Base-by-base conservation (phyloP, 2,329 filamentous ascomycete species). In the Clonostachys sp. region DNA sequence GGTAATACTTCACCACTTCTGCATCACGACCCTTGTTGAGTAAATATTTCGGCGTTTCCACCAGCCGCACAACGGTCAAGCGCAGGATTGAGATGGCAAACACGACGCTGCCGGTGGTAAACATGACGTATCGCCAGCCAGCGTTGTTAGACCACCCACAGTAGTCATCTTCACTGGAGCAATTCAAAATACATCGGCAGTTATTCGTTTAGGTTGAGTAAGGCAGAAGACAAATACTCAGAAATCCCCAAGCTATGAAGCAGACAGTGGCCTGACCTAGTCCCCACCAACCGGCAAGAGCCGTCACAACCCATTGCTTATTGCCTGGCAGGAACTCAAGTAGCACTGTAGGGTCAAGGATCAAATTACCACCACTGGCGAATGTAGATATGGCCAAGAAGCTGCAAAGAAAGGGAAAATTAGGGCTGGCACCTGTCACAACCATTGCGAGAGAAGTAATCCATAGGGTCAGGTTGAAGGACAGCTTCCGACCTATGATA, bases 301-400 rank as follows among this genome's bases (percentile, higher is more conserved):
- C 68, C 1, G 80, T 84, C 13, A 85, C 57, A 16, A 86, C 71
- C 81, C 82, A 87, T 58, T 86, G 82, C 57, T 81, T 72, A 45
- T 74, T 70, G 24, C 74, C 59, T 1, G 71, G 71, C 2, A 73
- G 58, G 44, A 68, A 73, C 50, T 74, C 71, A 30, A 74, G 60
- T 44, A 73, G 72, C 36, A 73, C 68, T 4, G 71, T 71, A 14
- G 81, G 84, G 52, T 85, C 81, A 4, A 86, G 64, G 1, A 86
- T 77, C 14, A 86, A 59, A 56, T 86, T 86, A 2, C 83, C 83
- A 13, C 83, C 83, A 2, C 68, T 76, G 0, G 82, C 83, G 52
- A 86, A 86, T 1, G 78, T 74, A 34, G 76, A 67, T 42, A 86
- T 58, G 12, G 72, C 75, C 14, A 81, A 72, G 54, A 86, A 85